These are phyloP conservation scores for Calycina marina DNA, from an alignment of 2,329 filamentous ascomycete species.

Conservation along the genomic window DNA sequence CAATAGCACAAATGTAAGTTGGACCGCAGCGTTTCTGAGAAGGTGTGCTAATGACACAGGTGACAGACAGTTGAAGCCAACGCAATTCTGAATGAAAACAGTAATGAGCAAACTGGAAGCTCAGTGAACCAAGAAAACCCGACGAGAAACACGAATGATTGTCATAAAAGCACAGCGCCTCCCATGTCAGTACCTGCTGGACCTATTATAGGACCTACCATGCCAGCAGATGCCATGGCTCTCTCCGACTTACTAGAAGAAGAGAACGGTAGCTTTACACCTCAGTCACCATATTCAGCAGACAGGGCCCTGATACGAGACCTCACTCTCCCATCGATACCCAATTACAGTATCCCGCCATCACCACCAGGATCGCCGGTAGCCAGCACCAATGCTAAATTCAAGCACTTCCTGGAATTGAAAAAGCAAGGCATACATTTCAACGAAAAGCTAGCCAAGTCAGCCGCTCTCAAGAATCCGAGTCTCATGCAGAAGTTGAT, in stretches of 20 bases:
- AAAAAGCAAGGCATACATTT: conserved; percentile 68
- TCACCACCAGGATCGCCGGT: conserved; percentile 52
- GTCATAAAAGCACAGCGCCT: no score
- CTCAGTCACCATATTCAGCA: conserved; percentile 50
- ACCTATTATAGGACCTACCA: conserved; percentile 18
- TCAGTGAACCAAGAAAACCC: no score
- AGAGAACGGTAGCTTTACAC: conserved; percentile 19
- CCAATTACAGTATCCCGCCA: conserved; percentile 60
- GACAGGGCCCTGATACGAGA: conserved; percentile 50
- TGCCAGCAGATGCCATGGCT: conserved; percentile 3
- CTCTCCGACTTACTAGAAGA: conserved; percentile 4
- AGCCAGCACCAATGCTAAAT: conserved; percentile 44
- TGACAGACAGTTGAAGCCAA: conserved; percentile 8
- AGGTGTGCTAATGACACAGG: no score
- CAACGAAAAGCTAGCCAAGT: conserved; percentile 57
- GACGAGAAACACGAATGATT: no score
- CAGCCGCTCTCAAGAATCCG: conserved; percentile 56
- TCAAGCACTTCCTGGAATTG: conserved; percentile 60
- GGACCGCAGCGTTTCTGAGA: no score
- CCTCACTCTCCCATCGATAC: conserved; percentile 57
- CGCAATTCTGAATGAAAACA: no score
- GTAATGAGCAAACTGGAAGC: no score
- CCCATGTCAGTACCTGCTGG: conserved; percentile 14
- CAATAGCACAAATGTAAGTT: conserved; percentile 10
- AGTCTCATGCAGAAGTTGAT: conserved; percentile 58